A percentile compares a stretch with the other conserved stretches of the same genome.
Evolutionary conservation across 2,329 filamentous ascomycete genomes (phyloP).

Genomic region (Hypoxylon sp.): DNA sequence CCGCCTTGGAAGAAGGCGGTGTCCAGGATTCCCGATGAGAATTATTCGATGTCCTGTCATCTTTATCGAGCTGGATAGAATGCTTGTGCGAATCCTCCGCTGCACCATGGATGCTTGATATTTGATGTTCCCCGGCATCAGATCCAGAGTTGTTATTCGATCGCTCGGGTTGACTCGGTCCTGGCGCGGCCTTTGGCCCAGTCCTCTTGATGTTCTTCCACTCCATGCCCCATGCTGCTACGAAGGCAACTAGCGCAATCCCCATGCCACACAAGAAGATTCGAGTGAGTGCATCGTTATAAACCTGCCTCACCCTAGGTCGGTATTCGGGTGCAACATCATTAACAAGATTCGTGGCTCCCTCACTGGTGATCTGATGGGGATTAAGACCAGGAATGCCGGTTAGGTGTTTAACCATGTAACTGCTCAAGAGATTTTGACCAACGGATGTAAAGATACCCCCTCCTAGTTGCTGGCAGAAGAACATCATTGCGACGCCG

Average conservation of each 20-base stretch:
- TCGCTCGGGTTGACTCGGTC: slow-evolving; percentile 3
- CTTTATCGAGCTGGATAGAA: slow-evolving; percentile 10
- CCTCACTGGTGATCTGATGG: slow-evolving; percentile 47
- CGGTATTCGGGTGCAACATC: slow-evolving; percentile 56
- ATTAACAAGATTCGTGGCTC: slow-evolving; percentile 61
- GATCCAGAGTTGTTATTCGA: slow-evolving; percentile 6
- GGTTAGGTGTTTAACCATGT: slow-evolving; percentile 45
- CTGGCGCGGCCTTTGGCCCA: slow-evolving; percentile 22
- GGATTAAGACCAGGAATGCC: slow-evolving; percentile 48
- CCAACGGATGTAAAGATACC: slow-evolving; percentile 57
- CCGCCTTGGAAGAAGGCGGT: slow-evolving; percentile 6
- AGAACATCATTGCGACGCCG: slow-evolving; percentile 56
- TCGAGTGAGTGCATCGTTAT: slow-evolving; percentile 62
- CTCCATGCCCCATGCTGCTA: slow-evolving; percentile 62
- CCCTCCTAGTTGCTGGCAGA: slow-evolving; percentile 57
- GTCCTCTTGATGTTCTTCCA: slow-evolving; percentile 67
- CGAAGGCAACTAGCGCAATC: slow-evolving; percentile 56
- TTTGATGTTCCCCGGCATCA: slow-evolving; percentile 7
- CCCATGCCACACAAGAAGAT: slow-evolving; percentile 66
- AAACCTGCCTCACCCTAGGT: slow-evolving; percentile 59
- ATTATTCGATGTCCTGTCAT: slow-evolving; percentile 15
- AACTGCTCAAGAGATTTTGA: slow-evolving; percentile 52
- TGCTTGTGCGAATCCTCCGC: not conserved
- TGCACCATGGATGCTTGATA: not conserved
- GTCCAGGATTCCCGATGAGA: not conserved